A percentile compares a stretch with the other conserved stretches of the same genome.
These are phyloP conservation scores for Canna indica DNA, from an alignment of 176 grass and related monocot genomes.

Conservation along the genomic window DNA sequence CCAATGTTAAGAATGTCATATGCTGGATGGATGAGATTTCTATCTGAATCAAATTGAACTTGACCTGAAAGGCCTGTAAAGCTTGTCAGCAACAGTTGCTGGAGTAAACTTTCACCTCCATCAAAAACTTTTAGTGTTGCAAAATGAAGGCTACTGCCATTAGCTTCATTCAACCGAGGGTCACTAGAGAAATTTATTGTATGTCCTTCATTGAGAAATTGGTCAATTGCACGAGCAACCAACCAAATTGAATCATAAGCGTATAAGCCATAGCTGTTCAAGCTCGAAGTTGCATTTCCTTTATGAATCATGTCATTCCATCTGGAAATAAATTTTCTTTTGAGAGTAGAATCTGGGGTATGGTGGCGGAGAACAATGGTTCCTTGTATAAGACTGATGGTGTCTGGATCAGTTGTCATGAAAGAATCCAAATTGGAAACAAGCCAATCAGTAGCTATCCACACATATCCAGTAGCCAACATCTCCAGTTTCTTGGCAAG, in stretches of 20 bases:
- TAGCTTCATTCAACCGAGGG: conserved; percentile 26
- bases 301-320: conserved; percentile 27
- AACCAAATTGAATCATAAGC: conserved; percentile 78
- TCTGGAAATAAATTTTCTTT: conserved; percentile 38
- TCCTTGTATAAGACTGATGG: conserved; percentile 40
- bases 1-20: conserved; percentile 84
- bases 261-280: conserved; percentile 59
- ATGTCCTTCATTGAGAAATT: conserved; percentile 38
- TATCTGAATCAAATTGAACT: conserved; percentile 30
- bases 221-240: conserved; percentile 59
- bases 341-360: conserved; percentile 45
- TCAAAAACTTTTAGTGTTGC: conserved; percentile 45
- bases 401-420: conserved; percentile 20
- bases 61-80: conserved; percentile 66
- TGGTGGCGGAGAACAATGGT: conserved; percentile 58
- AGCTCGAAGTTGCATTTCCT: neutral
- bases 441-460: conserved; percentile 91
- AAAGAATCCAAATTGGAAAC: conserved; percentile 35
- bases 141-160: conserved; percentile 40
- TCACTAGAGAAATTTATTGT: conserved; percentile 55
- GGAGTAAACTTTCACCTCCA: conserved; percentile 45
- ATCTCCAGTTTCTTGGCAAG: conserved; percentile 40
- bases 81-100: conserved; percentile 37
- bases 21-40: conserved; percentile 28
- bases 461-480: conserved; percentile 58